phyloP scores from a whole-genome alignment of 2,329 filamentous ascomycete species.

The Aspergillus puulaauensis region DNA sequence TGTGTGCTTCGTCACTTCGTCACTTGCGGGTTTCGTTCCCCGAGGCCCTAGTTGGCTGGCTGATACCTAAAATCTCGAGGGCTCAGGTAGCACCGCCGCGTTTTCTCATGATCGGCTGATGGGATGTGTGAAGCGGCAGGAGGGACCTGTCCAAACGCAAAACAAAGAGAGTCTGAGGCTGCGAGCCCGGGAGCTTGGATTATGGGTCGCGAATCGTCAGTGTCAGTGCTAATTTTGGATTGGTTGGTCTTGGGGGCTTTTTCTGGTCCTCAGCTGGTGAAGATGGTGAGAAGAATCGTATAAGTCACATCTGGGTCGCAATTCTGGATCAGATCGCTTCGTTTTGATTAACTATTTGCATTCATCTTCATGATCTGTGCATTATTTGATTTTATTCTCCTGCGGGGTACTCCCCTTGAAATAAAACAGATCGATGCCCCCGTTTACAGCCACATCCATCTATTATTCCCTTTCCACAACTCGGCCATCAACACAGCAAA shows the following conservation, averaged over 20 bases:
- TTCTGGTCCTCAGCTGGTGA: not conserved
- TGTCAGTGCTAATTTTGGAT: not conserved
- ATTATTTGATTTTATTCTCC: too few species aligned
- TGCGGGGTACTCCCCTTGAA: too few species aligned
- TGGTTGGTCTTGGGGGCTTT: not conserved
- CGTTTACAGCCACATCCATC: too few species aligned
- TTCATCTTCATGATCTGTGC: too few species aligned
- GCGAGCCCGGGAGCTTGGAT: not conserved
- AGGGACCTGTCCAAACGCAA: not conserved
- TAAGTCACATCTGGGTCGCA: slow-evolving; percentile 4
- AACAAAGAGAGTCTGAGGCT: not conserved
- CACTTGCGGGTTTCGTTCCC: not conserved
- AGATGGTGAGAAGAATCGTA: not conserved
- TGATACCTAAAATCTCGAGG: not conserved
- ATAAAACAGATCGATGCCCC: not conserved
- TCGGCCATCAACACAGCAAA: not conserved
- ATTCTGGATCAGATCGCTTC: not conserved
- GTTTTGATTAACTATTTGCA: not conserved
- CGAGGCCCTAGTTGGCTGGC: not conserved
- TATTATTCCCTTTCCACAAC: not conserved
- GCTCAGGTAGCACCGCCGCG: not conserved
- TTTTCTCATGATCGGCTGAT: not conserved
- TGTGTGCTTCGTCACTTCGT: not conserved
- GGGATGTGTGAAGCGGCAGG: not conserved
- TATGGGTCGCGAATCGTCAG: not conserved